Evolutionary conservation across 805 yeast species (phyloP).

Genomic region (Cephaloascus albidus): DNA sequence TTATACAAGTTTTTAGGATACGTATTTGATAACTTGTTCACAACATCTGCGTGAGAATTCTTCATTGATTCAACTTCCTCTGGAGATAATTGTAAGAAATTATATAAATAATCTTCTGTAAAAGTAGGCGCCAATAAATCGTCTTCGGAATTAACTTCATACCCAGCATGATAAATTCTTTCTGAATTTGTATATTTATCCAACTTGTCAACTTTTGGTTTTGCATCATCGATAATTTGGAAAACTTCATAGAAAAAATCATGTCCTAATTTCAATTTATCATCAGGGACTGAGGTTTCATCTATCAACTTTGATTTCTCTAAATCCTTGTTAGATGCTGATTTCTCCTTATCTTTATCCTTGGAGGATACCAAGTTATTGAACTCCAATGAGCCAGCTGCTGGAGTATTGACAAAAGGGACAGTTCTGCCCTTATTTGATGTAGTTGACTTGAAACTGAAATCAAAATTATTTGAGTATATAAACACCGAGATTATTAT

Average conservation of each 20-base stretch:
- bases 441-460: not conserved
- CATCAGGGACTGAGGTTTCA: not conserved
- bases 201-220: conserved; percentile 35
- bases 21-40: conserved; percentile 26
- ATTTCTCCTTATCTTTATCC: not conserved
- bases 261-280: conserved; percentile 21
- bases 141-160: conserved; percentile 24
- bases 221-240: conserved; percentile 25
- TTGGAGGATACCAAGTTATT: not conserved
- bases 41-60: conserved; percentile 36
- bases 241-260: conserved; percentile 33
- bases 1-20: conserved; percentile 7
- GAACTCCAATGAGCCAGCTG: not conserved
- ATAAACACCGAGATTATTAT: not conserved
- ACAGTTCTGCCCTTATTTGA: not conserved
- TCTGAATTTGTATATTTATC: conserved; percentile 33
- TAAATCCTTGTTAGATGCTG: not conserved
- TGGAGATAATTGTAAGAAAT: conserved; percentile 35
- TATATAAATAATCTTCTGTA: conserved; percentile 42
- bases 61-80: conserved; percentile 34
- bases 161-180: conserved; percentile 47
- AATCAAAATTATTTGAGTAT: not conserved
- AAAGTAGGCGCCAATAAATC: conserved; percentile 28
- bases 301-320: not conserved
- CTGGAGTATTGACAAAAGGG: not conserved